Base-by-base conservation (phyloP, 2,329 filamentous ascomycete genomes). In the Cryoendolithus antarcticus region DNA sequence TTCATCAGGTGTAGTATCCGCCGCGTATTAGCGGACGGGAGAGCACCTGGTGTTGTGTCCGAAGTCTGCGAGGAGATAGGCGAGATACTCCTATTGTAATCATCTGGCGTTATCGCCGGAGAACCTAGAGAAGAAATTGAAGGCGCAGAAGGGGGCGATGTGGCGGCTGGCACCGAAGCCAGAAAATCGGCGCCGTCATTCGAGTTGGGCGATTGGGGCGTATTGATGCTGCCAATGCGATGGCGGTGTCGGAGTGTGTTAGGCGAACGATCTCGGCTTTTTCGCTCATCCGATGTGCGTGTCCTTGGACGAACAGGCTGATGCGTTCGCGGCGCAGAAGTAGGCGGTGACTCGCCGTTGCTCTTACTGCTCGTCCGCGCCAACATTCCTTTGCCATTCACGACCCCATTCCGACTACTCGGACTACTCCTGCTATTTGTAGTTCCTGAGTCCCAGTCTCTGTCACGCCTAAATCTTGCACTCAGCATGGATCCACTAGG, bases 1-100 rank as follows among this genome's bases (percentile, higher is more conserved):
- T 79, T 83, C 82, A 91, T 89, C 43, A 91, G 62, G 50, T 76
- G 69, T 39, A 86, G 64, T 19, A 89, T 71, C 53, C 77, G 82
- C 49, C 80, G 80, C 30, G 80, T 76, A 59, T 86, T 80, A 12
- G 74, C 70, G 30, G 50, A 63, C 49, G 40, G 64, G 50, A 54
- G 56, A 44, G 29, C 42, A 4, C 50, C 50, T n/a, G 52, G 44
- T 27, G 52, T 50, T 21, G 50, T 51, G 30, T 52, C 46, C n/a
- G 44, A 44, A n/a, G 52, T 53, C 31, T 47, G 43, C 6, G 52
- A 48, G 4, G 52, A 54, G n/a, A 51, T 40, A 6, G 55, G 51
- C 9, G 57, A 59, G 12, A 49, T 51, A 6, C 55, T 55, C 30
- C 56, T 45, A 30, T 42, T 29, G 32, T 47, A 41, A 30, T 51